Evolutionary conservation across 345 rosid species (phyloP).

Genomic region (Leavenworthia alabamica): DNA sequence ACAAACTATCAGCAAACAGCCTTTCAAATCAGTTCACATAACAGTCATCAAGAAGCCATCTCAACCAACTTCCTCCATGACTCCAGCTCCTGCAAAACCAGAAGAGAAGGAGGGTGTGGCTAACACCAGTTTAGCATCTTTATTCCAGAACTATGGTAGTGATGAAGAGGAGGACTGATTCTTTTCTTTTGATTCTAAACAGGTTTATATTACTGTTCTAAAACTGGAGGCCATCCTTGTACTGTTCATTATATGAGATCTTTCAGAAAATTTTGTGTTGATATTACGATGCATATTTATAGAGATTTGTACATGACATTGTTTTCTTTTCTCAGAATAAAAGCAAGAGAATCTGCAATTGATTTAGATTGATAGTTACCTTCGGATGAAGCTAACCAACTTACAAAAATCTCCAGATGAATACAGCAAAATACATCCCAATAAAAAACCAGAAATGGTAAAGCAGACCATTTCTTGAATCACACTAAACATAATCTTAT

Average conservation of each 20-base stretch:
- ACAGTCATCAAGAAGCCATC: conserved; percentile 46
- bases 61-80: conserved; percentile 8
- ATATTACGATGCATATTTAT: background rate
- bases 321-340: no score
- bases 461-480: conserved; percentile 31
- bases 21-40: conserved; percentile 37
- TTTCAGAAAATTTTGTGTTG: background rate
- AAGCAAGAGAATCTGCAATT: no score
- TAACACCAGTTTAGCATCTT: conserved; percentile 38
- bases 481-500: background rate
- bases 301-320: no score
- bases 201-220: conserved; percentile 1
- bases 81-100: conserved; percentile 15
- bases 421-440: conserved; percentile 18
- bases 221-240: background rate
- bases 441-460: conserved; percentile 29
- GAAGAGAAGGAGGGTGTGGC: conserved; percentile 33
- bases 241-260: background rate
- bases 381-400: background rate
- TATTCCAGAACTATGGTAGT: conserved; percentile 59
- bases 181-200: background rate
- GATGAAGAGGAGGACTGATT: conserved; percentile 48
- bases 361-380: no score
- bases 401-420: conserved; percentile 14
- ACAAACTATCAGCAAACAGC: conserved; percentile 28